Evolutionary conservation across 768 basidiomycete species (phyloP), one percentile per base, ranked within the genome.

Genomic region (Psilocybe cyanescens): DNA sequence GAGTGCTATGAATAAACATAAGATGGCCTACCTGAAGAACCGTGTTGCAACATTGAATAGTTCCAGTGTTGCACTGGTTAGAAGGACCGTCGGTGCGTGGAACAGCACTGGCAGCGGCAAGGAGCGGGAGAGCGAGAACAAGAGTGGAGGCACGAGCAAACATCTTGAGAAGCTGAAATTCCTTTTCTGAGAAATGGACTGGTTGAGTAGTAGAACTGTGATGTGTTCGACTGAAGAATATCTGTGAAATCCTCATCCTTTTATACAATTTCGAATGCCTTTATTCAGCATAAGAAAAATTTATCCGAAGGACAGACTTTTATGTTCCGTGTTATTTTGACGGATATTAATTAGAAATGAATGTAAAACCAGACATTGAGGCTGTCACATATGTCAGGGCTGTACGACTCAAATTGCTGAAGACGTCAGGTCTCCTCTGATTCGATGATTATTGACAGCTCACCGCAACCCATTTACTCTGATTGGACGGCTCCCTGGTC

Each of bases 51-150:
- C 19, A 19, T 19, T 19, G 19, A 19, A 19, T 52, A 14, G 57
- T 35, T 5, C 73, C 75, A 28, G 68, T 70, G 60, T 70, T 71
- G 69, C 71, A 72, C 37, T 68, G 67, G 54, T 65, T 65, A 19
- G 58, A 62, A 17, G 59, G 59, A 8, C 61, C 46, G n/a, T 51
- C 58, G 17, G 29, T 60, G 29, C 67, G 64, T 35, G 69, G 66
- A 46, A 68, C 16, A 16, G 57, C 64, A 53, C 54, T 65, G 51
- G 69, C 71, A 44, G 65, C 65, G 29, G 66, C 69, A 58, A 72
- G 57, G 57, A 67, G 51, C 45, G 68, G 65, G 48, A 72, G 67
- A 57, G 67, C 69, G 44, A 70, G 59, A 50, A 66, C 63, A 55
- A 64, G 54, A 24, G 67, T 49, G 30, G 65, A 44, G 52, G 60